These are phyloP conservation scores for Elsinoe fawcettii DNA, from an alignment of 2,329 filamentous ascomycete genomes.

Conservation along the genomic window DNA sequence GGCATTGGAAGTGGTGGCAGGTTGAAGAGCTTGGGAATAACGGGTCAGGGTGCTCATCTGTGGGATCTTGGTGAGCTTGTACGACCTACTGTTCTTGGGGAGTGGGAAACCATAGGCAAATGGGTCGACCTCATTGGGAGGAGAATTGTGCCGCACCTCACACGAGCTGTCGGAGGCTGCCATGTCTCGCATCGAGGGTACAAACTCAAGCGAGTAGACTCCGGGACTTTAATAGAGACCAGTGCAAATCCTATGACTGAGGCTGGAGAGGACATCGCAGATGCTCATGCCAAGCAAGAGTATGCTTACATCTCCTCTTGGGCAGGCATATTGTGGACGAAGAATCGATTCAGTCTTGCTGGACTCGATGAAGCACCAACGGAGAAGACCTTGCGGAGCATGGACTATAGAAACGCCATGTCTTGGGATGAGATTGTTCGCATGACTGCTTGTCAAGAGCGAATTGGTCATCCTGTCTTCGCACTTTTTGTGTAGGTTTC, in stretches of 20 bases:
- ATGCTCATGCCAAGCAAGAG: background rate
- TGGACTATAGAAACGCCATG: background rate
- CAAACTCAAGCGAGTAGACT: background rate
- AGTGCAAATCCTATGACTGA: background rate
- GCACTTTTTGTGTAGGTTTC: slow-evolving; percentile 2
- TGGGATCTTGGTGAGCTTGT: slow-evolving; percentile 11
- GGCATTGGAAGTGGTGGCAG: background rate
- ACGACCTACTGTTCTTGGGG: background rate
- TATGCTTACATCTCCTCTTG: background rate
- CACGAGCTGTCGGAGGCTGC: background rate
- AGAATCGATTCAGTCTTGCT: slow-evolving; percentile 5
- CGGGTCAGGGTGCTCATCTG: slow-evolving; percentile 3
- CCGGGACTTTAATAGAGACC: background rate
- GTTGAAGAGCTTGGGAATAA: background rate
- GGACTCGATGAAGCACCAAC: background rate
- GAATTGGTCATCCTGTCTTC: slow-evolving; percentile 9
- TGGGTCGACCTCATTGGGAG: slow-evolving; percentile 5
- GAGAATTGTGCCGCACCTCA: background rate
- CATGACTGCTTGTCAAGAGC: background rate
- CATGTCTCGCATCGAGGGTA: background rate
- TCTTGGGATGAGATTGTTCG: slow-evolving; percentile 6
- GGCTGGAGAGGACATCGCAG: background rate
- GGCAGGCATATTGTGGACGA: background rate
- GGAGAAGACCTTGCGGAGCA: background rate
- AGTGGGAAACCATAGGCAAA: slow-evolving; percentile 2